Base-by-base conservation (phyloP, 1,139 yeast genomes). In the Candida frijolesensis region DNA sequence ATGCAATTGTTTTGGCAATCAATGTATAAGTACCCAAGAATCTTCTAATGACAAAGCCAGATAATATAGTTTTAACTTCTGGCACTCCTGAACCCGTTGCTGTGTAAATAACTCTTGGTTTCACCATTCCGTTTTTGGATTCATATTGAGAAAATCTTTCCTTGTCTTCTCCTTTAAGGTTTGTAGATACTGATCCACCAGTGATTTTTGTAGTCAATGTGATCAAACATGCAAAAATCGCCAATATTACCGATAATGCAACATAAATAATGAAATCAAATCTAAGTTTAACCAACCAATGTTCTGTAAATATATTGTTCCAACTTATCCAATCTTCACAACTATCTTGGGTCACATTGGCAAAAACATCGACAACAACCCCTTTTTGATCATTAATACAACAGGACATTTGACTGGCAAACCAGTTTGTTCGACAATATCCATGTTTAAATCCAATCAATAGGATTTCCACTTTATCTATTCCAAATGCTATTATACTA, bases 21-120 rank as follows among this genome's bases (percentile, higher is more conserved):
- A 83, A 69, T 0, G 88, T 81, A 55, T 78, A 76, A 3, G 82
- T 68, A 3, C 88, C 87, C 44, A 83, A 65, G 56, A 80, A 83
- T 45, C 77, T 67, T 51, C 87, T 69, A 18, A 81, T 80, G 44
- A 80, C 79, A 58, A 80, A 81, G 1, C 85, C 85, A 1, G 84
- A 78, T 25, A 81, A 64, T 27, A 81, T 80, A 0, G 85, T 80
- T 54, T 77, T 77, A 18, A 82, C 86, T 62, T 83, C 87, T 0
- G 87, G 85, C 0, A 83, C 87, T 2, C 87, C 87, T n/a, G 84
- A 79, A 1, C 87, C 87, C 37, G 78, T 75, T 0, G 84, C 86
- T 2, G 85, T 74, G 58, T 82, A 83, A 60, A 81, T 71, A 3
- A 67, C 65, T 46, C 72, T 63, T 29, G 65, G 60, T 34, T 57